These are phyloP conservation scores for Penicillium sp. DNA, from an alignment of 2,329 filamentous ascomycete genomes.

Conservation along the genomic window DNA sequence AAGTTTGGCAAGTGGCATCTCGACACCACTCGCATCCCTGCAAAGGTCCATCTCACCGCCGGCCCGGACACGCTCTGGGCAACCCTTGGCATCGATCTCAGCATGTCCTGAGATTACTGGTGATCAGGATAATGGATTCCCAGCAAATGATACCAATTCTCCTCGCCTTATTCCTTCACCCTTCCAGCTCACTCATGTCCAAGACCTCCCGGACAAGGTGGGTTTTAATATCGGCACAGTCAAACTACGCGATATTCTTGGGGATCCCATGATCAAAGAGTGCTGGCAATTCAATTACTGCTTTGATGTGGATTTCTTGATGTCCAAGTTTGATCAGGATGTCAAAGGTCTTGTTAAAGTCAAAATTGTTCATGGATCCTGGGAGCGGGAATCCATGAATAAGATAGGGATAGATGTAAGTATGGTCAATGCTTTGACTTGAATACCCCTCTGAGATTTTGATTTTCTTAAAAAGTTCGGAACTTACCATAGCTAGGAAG, in stretches of 20 bases:
- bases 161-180: constrained; percentile 53
- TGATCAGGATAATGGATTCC: not conserved
- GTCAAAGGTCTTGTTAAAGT: constrained; percentile 54
- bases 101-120: constrained; percentile 4
- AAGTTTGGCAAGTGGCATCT: not conserved
- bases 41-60: constrained; percentile 18
- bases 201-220: constrained; percentile 57
- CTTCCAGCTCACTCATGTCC: constrained; percentile 69
- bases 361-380: constrained; percentile 64
- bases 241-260: constrained; percentile 66
- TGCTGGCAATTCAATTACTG: constrained; percentile 61
- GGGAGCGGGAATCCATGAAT: constrained; percentile 66
- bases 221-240: constrained; percentile 66
- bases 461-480: not conserved
- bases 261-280: constrained; percentile 70
- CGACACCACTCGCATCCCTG: constrained; percentile 13
- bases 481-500: constrained; percentile 50
- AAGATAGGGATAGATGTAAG: constrained; percentile 59
- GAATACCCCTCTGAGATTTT: not conserved
- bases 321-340: constrained; percentile 61
- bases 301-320: constrained; percentile 60
- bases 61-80: constrained; percentile 6
- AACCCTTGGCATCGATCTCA: not conserved
- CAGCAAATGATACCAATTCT: not conserved
- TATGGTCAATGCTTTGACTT: not conserved